These are phyloP conservation scores for Fomitopsis betulina DNA, from an alignment of 1,284 basidiomycete genomes.

Conservation along the genomic window DNA sequence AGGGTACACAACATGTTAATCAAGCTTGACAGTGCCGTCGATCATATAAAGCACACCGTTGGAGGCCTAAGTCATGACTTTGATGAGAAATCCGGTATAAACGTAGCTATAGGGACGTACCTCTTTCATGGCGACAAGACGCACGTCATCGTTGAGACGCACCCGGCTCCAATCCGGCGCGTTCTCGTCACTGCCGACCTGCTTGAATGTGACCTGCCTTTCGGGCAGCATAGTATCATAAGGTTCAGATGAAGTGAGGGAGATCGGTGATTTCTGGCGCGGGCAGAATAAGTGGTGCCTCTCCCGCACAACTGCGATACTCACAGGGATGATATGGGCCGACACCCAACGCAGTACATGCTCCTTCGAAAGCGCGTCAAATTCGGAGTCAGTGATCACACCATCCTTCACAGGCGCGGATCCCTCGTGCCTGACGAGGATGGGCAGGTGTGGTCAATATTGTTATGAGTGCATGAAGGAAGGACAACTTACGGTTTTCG, in stretches of 20 bases:
- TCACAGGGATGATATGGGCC: conserved; percentile 69
- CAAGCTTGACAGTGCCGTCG: conserved; percentile 52
- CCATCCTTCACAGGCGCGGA: conserved; percentile 36
- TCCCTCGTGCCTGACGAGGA: conserved; percentile 49
- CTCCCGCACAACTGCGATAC: conserved; percentile 16
- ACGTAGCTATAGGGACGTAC: conserved; percentile 30
- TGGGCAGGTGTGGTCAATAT: conserved; percentile 1
- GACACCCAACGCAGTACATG: conserved; percentile 72
- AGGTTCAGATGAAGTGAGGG: conserved; percentile 31
- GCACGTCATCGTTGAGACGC: conserved; percentile 47
- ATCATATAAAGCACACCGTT: conserved; percentile 72
- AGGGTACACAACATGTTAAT: conserved; percentile 20
- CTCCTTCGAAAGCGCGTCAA: conserved; percentile 48
- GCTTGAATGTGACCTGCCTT: conserved; percentile 48
- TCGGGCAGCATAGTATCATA: conserved; percentile 50
- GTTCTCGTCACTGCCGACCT: conserved; percentile 29
- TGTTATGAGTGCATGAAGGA: background rate
- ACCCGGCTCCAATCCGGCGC: conserved; percentile 54
- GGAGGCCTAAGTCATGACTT: conserved; percentile 39
- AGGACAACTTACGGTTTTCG: conserved; percentile 62
- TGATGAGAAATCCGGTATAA: conserved; percentile 6
- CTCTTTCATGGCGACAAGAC: conserved; percentile 53
- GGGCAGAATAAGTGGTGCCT: conserved; percentile 2
- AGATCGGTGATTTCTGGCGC: conserved; percentile 20
- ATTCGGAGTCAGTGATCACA: conserved; percentile 55